phyloP scores from a whole-genome alignment of 2,329 filamentous ascomycete genomes.

The Fusarium sp. region DNA sequence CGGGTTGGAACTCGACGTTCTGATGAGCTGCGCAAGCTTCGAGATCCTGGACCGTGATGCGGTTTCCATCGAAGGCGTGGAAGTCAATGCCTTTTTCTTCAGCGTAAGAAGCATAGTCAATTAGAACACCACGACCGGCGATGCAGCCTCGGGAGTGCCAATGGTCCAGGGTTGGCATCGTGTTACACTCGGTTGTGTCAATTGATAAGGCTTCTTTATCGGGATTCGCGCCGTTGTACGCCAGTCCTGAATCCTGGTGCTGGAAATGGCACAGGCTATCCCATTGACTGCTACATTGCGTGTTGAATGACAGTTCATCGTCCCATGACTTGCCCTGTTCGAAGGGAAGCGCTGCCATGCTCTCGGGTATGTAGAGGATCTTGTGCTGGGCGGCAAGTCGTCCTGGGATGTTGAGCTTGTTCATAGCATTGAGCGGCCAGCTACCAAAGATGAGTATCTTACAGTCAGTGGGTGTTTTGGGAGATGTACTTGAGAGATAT shows the following conservation, averaged over 20 bases:
- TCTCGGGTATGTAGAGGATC: constrained; percentile 45
- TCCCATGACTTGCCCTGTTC: constrained; percentile 47
- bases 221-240: constrained; percentile 61
- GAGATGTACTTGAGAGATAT: constrained; percentile 60
- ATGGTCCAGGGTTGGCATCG: constrained; percentile 55
- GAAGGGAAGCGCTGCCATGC: constrained; percentile 19
- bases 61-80: constrained; percentile 61
- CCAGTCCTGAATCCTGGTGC: constrained; percentile 53
- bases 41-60: constrained; percentile 64
- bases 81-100: constrained; percentile 60
- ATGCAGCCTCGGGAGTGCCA: constrained; percentile 55
- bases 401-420: constrained; percentile 42
- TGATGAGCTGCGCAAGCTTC: constrained; percentile 67
- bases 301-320: constrained; percentile 64
- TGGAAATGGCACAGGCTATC: constrained; percentile 59
- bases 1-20: constrained; percentile 69
- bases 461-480: accelerated
- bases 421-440: constrained; percentile 32
- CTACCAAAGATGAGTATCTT: neutral
- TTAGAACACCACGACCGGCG: constrained; percentile 59
- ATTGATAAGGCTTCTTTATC: constrained; percentile 45
- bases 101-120: constrained; percentile 63
- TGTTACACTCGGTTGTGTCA: constrained; percentile 16
- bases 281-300: constrained; percentile 65
- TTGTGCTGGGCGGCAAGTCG: constrained; percentile 46